phyloP scores from a whole-genome alignment of 345 rosid species.

The Excoecaria agallocha region DNA sequence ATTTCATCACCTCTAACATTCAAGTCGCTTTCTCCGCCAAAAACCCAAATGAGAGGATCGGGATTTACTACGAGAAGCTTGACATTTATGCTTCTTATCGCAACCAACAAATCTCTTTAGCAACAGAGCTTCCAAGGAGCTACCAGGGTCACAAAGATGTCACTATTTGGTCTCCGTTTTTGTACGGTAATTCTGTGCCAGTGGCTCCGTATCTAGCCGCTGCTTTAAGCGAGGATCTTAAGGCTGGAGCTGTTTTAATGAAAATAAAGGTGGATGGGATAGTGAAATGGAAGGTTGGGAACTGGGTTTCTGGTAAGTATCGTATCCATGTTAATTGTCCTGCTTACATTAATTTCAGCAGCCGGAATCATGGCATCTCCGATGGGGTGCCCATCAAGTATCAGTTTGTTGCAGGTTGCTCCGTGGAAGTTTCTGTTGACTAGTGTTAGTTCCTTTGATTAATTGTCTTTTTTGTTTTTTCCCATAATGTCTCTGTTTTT shows the following conservation, averaged over 20 bases:
- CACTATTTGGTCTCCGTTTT: slow-evolving; percentile 65
- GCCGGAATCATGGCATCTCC: slow-evolving; percentile 13
- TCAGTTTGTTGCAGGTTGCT: slow-evolving; percentile 51
- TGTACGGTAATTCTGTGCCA: slow-evolving; percentile 51
- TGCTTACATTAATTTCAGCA: slow-evolving; percentile 34
- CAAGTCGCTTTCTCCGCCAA: slow-evolving; percentile 63
- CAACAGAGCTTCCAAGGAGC: slow-evolving; percentile 47
- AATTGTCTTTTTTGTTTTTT: too few species aligned
- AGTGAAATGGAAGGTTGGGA: slow-evolving; percentile 71
- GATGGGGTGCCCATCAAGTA: slow-evolving; percentile 42
- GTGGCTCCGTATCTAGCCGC: slow-evolving; percentile 39
- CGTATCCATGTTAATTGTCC: slow-evolving; percentile 62
- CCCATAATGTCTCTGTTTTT: too few species aligned
- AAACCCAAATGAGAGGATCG: slow-evolving; percentile 63
- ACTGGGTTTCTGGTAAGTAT: slow-evolving; percentile 69
- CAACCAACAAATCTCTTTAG: slow-evolving; percentile 61
- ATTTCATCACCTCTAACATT: slow-evolving; percentile 40
- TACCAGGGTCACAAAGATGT: slow-evolving; percentile 66
- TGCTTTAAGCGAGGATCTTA: slow-evolving; percentile 49
- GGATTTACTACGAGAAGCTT: slow-evolving; percentile 53
- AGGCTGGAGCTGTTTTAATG: slow-evolving; percentile 52
- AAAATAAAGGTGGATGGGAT: slow-evolving; percentile 53
- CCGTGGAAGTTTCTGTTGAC: slow-evolving; percentile 43
- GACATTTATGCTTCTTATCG: slow-evolving; percentile 60
- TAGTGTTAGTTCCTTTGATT: background rate